A percentile compares a stretch with the other conserved stretches of the same genome.
phyloP scores from a whole-genome alignment of 2,329 filamentous ascomycete species.

The Fusarium sp. region DNA sequence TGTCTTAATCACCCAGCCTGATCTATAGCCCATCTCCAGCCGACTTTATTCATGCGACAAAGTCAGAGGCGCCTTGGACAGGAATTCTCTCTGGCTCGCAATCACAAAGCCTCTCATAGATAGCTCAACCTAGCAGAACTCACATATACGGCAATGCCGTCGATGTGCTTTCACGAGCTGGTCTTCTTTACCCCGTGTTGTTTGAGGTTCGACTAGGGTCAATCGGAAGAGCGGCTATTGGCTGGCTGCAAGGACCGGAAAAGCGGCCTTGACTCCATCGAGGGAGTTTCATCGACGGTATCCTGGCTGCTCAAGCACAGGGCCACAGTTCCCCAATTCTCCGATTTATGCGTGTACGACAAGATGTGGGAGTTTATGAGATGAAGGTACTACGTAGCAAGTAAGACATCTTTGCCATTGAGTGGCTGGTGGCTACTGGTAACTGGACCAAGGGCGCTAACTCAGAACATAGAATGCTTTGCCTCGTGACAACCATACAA shows the following conservation, averaged over 20 bases:
- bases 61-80: constrained; percentile 22
- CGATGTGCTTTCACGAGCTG: constrained; percentile 1
- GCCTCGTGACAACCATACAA: background rate
- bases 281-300: constrained; percentile 42
- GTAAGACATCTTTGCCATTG: constrained; percentile 16
- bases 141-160: constrained; percentile 1
- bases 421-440: constrained; percentile 30
- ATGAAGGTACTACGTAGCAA: constrained; percentile 1
- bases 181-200: constrained; percentile 32
- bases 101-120: background rate
- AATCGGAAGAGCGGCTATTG: constrained; percentile 21
- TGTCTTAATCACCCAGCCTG: constrained; percentile 26
- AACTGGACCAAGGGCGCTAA: background rate
- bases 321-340: constrained; percentile 15
- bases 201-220: constrained; percentile 46
- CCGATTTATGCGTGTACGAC: too few relatives aligned
- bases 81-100: constrained; percentile 35
- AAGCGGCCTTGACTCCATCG: constrained; percentile 23
- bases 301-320: constrained; percentile 36
- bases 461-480: background rate
- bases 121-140: background rate
- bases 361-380: background rate
- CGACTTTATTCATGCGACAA: constrained; percentile 1
- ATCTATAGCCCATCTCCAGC: constrained; percentile 15
- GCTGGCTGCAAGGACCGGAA: constrained; percentile 38